Evolutionary conservation across 257 asterid genomes (phyloP), one percentile per base, ranked within the genome.

Genomic region (Buddleja alternifolia): DNA sequence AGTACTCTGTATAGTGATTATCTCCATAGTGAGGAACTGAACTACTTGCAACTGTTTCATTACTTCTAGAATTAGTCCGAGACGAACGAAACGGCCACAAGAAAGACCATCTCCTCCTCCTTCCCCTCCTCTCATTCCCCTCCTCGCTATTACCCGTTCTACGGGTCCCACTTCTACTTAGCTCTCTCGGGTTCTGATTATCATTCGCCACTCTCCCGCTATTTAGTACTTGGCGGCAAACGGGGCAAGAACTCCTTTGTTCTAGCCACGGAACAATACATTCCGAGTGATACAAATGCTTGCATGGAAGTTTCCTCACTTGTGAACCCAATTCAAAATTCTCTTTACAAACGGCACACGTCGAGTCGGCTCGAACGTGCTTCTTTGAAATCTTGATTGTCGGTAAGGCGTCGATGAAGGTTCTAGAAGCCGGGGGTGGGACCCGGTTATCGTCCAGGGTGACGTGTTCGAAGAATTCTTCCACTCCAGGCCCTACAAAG

Each of bases 261-360:
- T 90, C 86, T 50, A 93, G 78, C 98, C 98, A 93, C 0, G 98
- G 98, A 14, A 74, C 81, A n/a, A 93, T 90, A 64, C 97, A 92
- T 41, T 87, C 96, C 0, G 89, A 70, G 81, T 92, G 97, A 67
- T 92, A 92, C 50, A 89, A 60, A 74, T 92, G 96, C 70, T 89
- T 87, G 78, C 97, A 87, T 0, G 97, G 96, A 45, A 89, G 80
- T 66, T 85, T 88, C 14, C 69, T 82, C 42, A 82, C 96, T 67
- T 61, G 87, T 12, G 93, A 85, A 14, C 93, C 93, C 74, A 88
- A 72, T 54, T 88, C 93, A 16, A 90, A 92, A 21, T 81, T 82
- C 54, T 92, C 98, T 76, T 85, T 90, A 73, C 98, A 92, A 34
- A 92, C 93, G 0, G 97, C 93, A 7, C 97, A 92, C 3, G 82